These are phyloP conservation scores for Aphanocladium album DNA, from an alignment of 2,329 filamentous ascomycete genomes.

Conservation along the genomic window DNA sequence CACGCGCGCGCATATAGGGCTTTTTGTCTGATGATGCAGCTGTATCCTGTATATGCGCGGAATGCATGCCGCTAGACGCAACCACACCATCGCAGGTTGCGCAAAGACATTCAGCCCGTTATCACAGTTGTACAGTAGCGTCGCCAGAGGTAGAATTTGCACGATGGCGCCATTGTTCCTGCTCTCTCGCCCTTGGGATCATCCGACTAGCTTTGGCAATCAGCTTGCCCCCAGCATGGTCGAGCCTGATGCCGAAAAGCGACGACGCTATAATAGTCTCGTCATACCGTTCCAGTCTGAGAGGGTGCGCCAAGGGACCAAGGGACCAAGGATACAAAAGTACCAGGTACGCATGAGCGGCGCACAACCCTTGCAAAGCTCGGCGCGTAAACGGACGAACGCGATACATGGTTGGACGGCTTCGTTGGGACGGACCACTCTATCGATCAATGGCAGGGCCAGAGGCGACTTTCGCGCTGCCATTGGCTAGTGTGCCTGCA, in stretches of 20 bases:
- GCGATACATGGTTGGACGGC: constrained; percentile 12
- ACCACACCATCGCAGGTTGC: background rate
- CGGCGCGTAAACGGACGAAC: constrained; percentile 11
- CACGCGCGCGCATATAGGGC: constrained; percentile 3
- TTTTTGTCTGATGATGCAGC: background rate
- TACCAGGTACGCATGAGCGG: background rate
- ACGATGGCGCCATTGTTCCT: background rate
- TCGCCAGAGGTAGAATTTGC: background rate
- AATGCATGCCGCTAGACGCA: background rate
- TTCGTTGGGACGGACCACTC: constrained; percentile 3
- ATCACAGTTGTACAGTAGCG: background rate
- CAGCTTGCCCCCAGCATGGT: background rate
- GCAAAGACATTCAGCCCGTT: background rate
- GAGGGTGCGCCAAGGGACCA: background rate
- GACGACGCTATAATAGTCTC: constrained; percentile 2
- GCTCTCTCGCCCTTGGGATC: background rate
- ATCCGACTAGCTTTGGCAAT: background rate
- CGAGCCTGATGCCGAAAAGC: background rate
- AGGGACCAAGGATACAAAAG: background rate
- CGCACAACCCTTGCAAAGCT: constrained; percentile 3
- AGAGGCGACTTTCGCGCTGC: background rate
- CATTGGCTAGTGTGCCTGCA: constrained; percentile 9
- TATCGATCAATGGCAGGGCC: constrained; percentile 12
- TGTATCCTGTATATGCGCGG: background rate
- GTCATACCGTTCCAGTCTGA: background rate